Evolutionary conservation across 116 monocot species (phyloP), one percentile per base, ranked within the genome.

Genomic region (Iris pallida): DNA sequence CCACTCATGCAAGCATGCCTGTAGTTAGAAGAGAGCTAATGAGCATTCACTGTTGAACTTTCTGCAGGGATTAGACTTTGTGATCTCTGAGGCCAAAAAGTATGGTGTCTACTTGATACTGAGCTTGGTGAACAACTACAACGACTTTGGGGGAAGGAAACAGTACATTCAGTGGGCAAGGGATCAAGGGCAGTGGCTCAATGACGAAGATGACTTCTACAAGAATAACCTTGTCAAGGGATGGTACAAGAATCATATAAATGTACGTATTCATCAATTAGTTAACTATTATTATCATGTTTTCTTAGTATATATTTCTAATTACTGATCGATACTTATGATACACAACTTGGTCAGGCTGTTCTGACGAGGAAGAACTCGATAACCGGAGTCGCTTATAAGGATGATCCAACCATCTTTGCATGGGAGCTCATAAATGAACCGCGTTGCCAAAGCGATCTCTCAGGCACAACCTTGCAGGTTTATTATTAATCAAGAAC

Each of bases 371-470:
- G 92, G 67, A 55, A 74, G 6, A 92, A 86, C 75, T 79, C 76
- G 7, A 57, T 86, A n/a, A 89, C 89, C 0, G 80, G 86, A 6
- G 59, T 83, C n/a, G 66, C 61, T 5, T 93, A 93, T 67, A 88
- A 77, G 61, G 83, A 92, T 47, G 88, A 92, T 47, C 80, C 92
- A 9, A 77, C 86, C 42, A 88, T 92, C 52, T 82, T 92, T 20
- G 85, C 88, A 45, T 92, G 92, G 92, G 92, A 92, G 64, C 81
- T 92, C 62, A 85, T 92, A 53, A 92, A 92, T 52, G 92, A 92
- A 59, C 88, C 88, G 1, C 80, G 85, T 4, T 85, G 83, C 66
- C 30, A 53, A 1, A 79, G 47, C 14, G 88, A 88, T 48, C 70
- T 58, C 7, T 83, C 92, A 5, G 92, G 92, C 4, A 60, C 30